Base-by-base conservation (phyloP, 345 rosid species). In the Balakata baccata region DNA sequence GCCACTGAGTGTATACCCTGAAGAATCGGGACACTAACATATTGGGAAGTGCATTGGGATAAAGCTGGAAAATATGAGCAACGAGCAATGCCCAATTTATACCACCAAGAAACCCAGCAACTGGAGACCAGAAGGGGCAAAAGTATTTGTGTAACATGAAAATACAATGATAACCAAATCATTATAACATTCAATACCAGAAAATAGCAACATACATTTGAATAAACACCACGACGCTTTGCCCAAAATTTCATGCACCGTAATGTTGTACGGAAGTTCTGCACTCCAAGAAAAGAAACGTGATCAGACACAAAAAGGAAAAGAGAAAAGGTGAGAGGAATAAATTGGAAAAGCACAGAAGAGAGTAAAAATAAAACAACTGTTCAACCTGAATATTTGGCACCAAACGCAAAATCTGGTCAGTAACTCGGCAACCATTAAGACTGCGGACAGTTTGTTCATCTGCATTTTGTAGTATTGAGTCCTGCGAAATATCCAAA, bases 391-490 rank as follows among this genome's bases (percentile, higher is more conserved):
- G 92, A 79, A 92, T 91, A 81, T 89, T 92, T 73, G 99, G 99
- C 76, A 95, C 99, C 82, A 92, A 79, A 45, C 97, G 97, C 85
- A 95, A 81, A 85, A 95, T 91, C 72, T 92, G 99, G 88, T 95
- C 99, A 78, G 99, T 95, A 52, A 95, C 98, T 86, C 99, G 87
- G 84, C 99, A 95, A 59, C 99, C 99, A 69, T 95, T 95, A 73
- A 95, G 98, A 81, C 99, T 95, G 71, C 94, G 96, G 80, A 95
- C 98, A 71, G 98, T 91, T 86, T 91, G 96, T 47, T 92, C 98
- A 83, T 95, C 99, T 18, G 93, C 84, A 81, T 87, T 92, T 76
- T 92, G 98, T 74, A 95, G 81, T 69, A 92, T 89, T 41, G 97
- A 87, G 75, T 91, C 99, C 79, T 92, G 97, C 18, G 96, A 92